Evolutionary conservation across 2,329 filamentous ascomycete species (phyloP).

Genomic region (Hirsutella rhossiliensis): DNA sequence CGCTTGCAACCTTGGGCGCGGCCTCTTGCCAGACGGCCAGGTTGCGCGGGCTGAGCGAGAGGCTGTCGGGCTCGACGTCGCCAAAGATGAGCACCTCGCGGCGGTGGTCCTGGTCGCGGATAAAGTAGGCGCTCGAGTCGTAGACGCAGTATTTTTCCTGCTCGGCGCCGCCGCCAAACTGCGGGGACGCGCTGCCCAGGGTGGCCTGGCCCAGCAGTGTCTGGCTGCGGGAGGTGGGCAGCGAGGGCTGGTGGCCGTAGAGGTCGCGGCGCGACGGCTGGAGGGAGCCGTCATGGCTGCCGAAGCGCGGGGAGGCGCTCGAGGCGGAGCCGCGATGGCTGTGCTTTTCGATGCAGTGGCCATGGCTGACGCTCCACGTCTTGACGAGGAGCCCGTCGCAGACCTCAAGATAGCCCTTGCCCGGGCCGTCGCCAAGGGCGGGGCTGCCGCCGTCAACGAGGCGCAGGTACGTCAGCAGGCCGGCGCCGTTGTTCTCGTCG

Average conservation of each 20-base stretch:
- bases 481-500: slow-evolving; percentile 90
- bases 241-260: slow-evolving; percentile 4
- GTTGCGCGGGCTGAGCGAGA: slow-evolving; percentile 74
- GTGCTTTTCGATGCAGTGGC: slow-evolving; percentile 69
- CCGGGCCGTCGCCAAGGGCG: slow-evolving; percentile 67
- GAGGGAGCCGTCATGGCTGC: slow-evolving; percentile 34
- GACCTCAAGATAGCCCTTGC: slow-evolving; percentile 75
- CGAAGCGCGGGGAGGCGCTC: slow-evolving; percentile 35
- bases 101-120: slow-evolving; percentile 59
- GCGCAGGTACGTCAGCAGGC: slow-evolving; percentile 80
- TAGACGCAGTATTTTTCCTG: slow-evolving; percentile 53
- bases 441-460: slow-evolving; percentile 82
- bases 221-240: slow-evolving; percentile 6
- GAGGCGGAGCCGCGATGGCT: slow-evolving; percentile 47
- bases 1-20: slow-evolving; percentile 67
- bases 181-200: slow-evolving; percentile 12
- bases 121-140: slow-evolving; percentile 89
- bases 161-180: slow-evolving; percentile 12
- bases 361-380: slow-evolving; percentile 79
- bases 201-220: slow-evolving; percentile 19
- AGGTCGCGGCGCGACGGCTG: slow-evolving; percentile 13
- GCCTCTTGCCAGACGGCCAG: slow-evolving; percentile 77
- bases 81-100: slow-evolving; percentile 87
- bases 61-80: slow-evolving; percentile 83
- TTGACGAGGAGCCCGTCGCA: slow-evolving; percentile 84